Base-by-base conservation (phyloP, 2,329 filamentous ascomycete species). In the Coniochaeta ligniaria region DNA sequence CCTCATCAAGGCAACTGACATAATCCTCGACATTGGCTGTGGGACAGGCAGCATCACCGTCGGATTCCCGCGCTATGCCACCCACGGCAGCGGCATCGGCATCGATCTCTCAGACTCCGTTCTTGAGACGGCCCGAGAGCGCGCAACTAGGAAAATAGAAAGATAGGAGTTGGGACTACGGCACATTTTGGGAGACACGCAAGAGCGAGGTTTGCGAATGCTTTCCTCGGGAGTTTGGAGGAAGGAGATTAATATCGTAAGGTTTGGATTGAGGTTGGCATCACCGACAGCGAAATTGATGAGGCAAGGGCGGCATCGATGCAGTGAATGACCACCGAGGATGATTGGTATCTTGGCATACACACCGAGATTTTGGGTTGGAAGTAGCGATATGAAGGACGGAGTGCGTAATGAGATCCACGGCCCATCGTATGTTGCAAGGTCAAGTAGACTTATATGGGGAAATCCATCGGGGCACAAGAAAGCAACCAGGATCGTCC, bases 21-120 rank as follows among this genome's bases (percentile, higher is more conserved):
- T 62, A 22, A 71, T 81, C 52, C 75, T 81, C 59, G 78, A 81
- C 63, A 70, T 80, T 35, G 79, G 79, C 57, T 80, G 78, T 66
- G 79, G 79, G 0, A 76, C 79, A 0, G 80, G 79, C 2, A 80
- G 76, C 33, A 81, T 83, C 64, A 78, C 79, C 4, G 69, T 71
- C 0, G 76, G 74, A 8, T 68, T 82, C 52, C 74, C 73, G 50
- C 70, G 71, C 41, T 71, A 74, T 61, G 75, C 76, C 1, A 70
- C 72, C 3, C 52, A 74, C 28, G 28, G 28, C 28, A 31, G 5
- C 28, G 28, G 28, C 1, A 70, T 72, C 8, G 77, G 76, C 33
- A 57, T 80, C 28, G 78, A 80, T 57, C 65, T 72, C 6, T 73
- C 72, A 0, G 64, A 61, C 2, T 62, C 63, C 0, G 72, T 75